Evolutionary conservation across 345 rosid genomes (phyloP), one percentile per base, ranked within the genome.

Genomic region (Microthlaspi erraticum): DNA sequence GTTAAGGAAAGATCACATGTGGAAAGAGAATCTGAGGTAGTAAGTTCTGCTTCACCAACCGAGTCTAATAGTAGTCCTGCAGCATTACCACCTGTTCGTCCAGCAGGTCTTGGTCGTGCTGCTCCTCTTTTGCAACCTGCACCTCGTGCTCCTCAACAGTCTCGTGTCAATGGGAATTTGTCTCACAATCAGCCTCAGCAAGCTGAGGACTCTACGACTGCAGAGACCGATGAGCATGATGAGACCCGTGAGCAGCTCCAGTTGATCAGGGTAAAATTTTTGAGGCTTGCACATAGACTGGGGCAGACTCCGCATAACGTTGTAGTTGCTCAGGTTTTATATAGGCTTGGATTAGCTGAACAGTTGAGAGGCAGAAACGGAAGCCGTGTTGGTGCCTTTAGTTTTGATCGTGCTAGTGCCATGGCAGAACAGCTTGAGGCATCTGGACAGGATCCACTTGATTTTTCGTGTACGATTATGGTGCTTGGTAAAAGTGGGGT

Each of bases 261-360:
- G 83, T 88, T 92, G 92, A 90, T 92, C 68, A 84, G 99, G 77
- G 98, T 95, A 31, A 95, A 95, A 75, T 95, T 95, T 83, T 78
- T 95, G 84, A 84, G 99, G 78, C 96, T 95, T 74, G 96, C 99
- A 1, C 90, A 83, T 78, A 87, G 99, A 83, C 92, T 95, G 52
- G 98, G 99, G 70, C 99, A 92, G 79, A 92, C 97, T 32, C 99
- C 99, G 6, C 99, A 95, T 75, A 95, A 95, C 78, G 99, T 95
- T 53, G 98, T 95, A 10, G 99, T 95, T 73, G 98, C 99, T 17
- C 99, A 95, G 86, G 99, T 95, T 76, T 77, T 95, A 68, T 95
- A 95, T 80, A 84, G 99, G 76, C 82, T 95, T 66, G 99, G 98
- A 68, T 78, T 95, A 62, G 99, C 99, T 10, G 99, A 95, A 79